Conservation (phyloP, 768 basidiomycete genomes). For the Podaxis sp. region DNA sequence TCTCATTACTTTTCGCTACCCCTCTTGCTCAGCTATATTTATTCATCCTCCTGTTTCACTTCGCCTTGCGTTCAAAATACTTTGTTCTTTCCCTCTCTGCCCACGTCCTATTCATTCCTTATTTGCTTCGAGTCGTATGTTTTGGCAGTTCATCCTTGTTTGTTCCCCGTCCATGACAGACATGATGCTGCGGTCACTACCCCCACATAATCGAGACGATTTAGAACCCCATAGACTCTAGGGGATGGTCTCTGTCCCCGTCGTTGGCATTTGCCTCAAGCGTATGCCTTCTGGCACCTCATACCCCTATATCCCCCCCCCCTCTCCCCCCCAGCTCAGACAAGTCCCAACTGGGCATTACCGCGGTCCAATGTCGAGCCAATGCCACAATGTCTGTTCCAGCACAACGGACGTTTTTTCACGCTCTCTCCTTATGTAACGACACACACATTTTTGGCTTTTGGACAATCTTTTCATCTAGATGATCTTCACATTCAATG, state of each 20-base stretch:
- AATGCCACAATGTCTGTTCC: background rate
- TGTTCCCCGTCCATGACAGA: background rate
- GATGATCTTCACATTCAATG: background rate
- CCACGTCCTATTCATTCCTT: background rate
- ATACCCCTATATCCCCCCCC: background rate
- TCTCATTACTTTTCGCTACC: background rate
- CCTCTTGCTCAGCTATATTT: background rate
- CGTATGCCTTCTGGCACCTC: too few species aligned
- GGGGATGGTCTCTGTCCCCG: background rate
- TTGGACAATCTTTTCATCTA: constrained; percentile 6
- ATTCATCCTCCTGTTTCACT: background rate
- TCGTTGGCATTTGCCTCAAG: background rate
- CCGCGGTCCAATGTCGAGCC: background rate
- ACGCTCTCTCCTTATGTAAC: background rate
- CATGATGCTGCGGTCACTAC: background rate
- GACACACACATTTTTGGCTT: constrained; percentile 9
- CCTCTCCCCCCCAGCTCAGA: background rate
- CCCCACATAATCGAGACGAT: background rate
- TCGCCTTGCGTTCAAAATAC: background rate
- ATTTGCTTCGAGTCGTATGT: background rate
- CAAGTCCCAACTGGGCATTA: background rate
- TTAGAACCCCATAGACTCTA: background rate
- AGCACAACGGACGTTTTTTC: background rate
- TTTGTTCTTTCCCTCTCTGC: too few species aligned
- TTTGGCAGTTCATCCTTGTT: background rate